Evolutionary conservation across 768 basidiomycete species (phyloP).

Genomic region (Russula sp.): DNA sequence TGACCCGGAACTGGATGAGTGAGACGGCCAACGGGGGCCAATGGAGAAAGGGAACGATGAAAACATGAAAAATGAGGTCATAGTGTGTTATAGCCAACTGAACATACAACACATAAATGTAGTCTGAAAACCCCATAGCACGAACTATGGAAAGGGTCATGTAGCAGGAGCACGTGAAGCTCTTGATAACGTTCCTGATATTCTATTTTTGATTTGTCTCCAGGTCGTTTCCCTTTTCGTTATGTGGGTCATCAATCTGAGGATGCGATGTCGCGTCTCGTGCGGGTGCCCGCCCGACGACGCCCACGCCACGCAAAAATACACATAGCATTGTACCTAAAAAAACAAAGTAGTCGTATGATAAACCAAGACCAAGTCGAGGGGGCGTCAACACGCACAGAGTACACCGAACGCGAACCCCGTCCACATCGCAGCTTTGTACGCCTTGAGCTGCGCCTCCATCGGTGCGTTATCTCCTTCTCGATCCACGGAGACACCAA

Average conservation of each 20-base stretch:
- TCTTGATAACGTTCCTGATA: too few species aligned
- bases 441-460: slow-evolving; percentile 44
- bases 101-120: too few species aligned
- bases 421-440: slow-evolving; percentile 61
- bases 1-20: too few species aligned
- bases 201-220: neutral
- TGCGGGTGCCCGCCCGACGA: slow-evolving; percentile 33
- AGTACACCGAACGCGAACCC: slow-evolving; percentile 54
- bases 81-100: too few species aligned
- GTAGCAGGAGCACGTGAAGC: too few species aligned
- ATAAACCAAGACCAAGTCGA: neutral
- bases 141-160: too few species aligned
- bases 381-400: slow-evolving; percentile 36
- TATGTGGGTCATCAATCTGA: neutral
- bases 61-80: too few species aligned
- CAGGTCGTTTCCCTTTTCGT: neutral
- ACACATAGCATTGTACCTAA: slow-evolving; percentile 14
- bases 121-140: too few species aligned
- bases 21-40: too few species aligned
- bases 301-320: slow-evolving; percentile 36
- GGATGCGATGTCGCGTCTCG: neutral
- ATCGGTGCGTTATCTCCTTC: slow-evolving; percentile 30
- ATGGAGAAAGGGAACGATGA: too few species aligned
- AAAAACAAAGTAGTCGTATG: neutral
- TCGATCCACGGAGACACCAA: slow-evolving; percentile 32